These are phyloP conservation scores for Botrytis pseudocinerea DNA, from an alignment of 2,329 filamentous ascomycete genomes.

Conservation along the genomic window DNA sequence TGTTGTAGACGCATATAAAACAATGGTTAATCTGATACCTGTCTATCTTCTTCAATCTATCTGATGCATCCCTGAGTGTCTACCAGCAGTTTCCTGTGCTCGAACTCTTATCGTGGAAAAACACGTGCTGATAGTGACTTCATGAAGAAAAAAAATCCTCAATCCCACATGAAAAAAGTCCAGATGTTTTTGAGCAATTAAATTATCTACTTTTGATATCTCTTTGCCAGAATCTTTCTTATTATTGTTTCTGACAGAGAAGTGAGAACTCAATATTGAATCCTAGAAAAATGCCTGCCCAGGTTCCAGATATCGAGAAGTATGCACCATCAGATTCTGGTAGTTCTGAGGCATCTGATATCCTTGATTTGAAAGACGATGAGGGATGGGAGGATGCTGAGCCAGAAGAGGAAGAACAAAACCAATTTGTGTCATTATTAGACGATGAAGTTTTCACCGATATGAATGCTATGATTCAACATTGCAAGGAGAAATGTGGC, in stretches of 20 bases:
- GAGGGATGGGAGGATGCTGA: slow-evolving; percentile 61
- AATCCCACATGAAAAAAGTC: slow-evolving; percentile 13
- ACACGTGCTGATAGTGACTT: slow-evolving; percentile 16
- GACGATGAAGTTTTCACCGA: slow-evolving; percentile 66
- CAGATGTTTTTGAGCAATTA: background rate
- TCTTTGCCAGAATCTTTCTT: background rate
- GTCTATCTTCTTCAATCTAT: background rate
- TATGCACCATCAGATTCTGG: slow-evolving; percentile 39
- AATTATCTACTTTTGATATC: background rate
- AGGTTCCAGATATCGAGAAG: slow-evolving; percentile 26
- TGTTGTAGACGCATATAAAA: background rate
- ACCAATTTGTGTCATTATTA: slow-evolving; percentile 67
- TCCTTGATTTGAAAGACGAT: slow-evolving; percentile 46
- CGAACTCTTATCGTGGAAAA: background rate
- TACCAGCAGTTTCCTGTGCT: too few species aligned
- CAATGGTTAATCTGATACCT: background rate
- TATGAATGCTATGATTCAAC: slow-evolving; percentile 63
- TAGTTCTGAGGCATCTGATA: slow-evolving; percentile 46
- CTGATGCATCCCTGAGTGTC: background rate
- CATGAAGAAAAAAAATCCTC: background rate
- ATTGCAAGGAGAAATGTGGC: slow-evolving; percentile 64
- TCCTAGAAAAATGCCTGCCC: slow-evolving; percentile 30
- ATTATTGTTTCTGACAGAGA: background rate
- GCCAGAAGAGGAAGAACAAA: slow-evolving; percentile 58
- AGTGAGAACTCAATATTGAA: background rate